Evolutionary conservation across 75 land plant species (phyloP).

Genomic region (Sequoia sempervirens): DNA sequence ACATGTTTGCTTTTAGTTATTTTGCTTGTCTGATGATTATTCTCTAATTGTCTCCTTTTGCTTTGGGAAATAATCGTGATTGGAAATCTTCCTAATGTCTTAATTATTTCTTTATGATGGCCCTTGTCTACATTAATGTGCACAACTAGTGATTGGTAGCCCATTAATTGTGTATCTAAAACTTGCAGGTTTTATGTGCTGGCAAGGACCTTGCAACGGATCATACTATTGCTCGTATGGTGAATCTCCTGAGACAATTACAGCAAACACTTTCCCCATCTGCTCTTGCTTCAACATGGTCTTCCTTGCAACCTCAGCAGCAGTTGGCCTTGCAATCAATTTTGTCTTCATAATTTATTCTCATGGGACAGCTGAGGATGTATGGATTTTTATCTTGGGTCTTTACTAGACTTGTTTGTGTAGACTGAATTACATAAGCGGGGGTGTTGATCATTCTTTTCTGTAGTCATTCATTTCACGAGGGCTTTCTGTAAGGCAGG

Average conservation of each 20-base stretch:
- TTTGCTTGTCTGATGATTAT: neutral
- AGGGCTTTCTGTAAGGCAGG: constrained; percentile 9
- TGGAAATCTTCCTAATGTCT: neutral
- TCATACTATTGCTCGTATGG: constrained; percentile 79
- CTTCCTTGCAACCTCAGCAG: constrained; percentile 90
- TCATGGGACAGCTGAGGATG: neutral
- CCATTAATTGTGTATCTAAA: neutral
- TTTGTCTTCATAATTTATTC: constrained; percentile 38
- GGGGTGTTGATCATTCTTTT: constrained; percentile 9
- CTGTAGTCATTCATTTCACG: constrained; percentile 8
- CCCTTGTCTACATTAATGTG: neutral
- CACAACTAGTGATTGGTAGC: neutral
- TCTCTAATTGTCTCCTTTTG: neutral
- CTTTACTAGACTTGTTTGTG: neutral
- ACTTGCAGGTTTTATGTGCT: constrained; percentile 61
- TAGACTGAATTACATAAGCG: constrained; percentile 1
- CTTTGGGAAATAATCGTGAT: neutral
- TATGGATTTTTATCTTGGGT: neutral
- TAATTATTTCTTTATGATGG: neutral
- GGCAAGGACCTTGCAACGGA: constrained; percentile 82
- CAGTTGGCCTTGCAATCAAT: constrained; percentile 82
- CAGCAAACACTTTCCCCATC: constrained; percentile 88
- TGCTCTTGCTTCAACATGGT: constrained; percentile 85
- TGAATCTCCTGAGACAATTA: constrained; percentile 76
- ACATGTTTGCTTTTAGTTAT: too few relatives aligned